Conservation (phyloP, 2,329 filamentous ascomycete species). For the Chalaropsis thielavioides region DNA sequence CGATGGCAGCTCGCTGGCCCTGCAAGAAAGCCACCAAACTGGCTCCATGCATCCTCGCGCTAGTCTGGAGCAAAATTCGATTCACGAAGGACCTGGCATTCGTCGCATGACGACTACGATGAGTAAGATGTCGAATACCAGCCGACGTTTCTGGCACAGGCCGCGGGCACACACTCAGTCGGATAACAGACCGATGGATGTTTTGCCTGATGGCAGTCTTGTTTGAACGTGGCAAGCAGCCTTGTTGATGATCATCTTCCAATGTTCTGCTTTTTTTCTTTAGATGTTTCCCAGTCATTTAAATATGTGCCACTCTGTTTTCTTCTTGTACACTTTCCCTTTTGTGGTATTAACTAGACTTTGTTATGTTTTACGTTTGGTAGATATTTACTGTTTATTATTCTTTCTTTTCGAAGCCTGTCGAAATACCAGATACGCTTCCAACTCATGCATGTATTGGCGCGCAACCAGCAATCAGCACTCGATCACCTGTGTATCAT, state of each 20-base stretch:
- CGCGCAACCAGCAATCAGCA: neutral
- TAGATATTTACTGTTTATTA: neutral
- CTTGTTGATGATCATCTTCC: neutral
- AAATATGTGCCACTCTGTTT: neutral
- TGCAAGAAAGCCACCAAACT: constrained; percentile 16
- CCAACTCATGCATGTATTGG: neutral
- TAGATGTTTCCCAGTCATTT: neutral
- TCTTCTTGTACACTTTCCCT: neutral
- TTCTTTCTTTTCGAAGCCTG: neutral
- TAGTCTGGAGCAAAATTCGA: constrained; percentile 14
- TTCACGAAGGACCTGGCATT: constrained; percentile 8
- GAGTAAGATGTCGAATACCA: constrained; percentile 17
- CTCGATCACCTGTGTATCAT: neutral
- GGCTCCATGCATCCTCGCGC: constrained; percentile 9
- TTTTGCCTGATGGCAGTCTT: constrained; percentile 16
- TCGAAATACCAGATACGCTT: too few relatives aligned
- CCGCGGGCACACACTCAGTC: constrained; percentile 15
- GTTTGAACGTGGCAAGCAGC: neutral
- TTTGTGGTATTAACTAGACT: neutral
- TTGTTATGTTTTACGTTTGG: neutral
- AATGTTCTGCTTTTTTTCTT: neutral
- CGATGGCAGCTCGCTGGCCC: constrained; percentile 12
- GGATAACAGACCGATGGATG: constrained; percentile 12
- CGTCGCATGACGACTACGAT: constrained; percentile 16
- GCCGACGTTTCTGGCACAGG: constrained; percentile 14